Evolutionary conservation across 2,329 filamentous ascomycete genomes (phyloP).

Genomic region (Capronia epimyces): DNA sequence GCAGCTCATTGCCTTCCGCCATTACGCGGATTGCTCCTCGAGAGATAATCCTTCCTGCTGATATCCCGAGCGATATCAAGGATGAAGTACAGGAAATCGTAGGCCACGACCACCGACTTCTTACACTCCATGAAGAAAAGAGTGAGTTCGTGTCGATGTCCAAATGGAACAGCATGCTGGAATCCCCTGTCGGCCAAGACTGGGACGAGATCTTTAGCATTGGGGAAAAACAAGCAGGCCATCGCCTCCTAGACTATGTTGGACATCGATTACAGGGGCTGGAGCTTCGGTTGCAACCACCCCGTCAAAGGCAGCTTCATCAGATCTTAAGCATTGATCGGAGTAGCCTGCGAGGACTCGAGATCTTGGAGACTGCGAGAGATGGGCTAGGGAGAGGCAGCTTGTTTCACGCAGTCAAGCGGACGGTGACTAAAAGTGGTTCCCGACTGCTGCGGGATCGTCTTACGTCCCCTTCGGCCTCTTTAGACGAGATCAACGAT

Average conservation of each 20-base stretch:
- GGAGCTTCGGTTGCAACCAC: constrained; percentile 76
- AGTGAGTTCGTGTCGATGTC: constrained; percentile 46
- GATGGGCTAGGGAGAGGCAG: constrained; percentile 77
- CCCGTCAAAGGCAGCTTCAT: constrained; percentile 65
- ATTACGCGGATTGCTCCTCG: constrained; percentile 76
- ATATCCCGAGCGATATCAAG: constrained; percentile 52
- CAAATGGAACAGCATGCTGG: constrained; percentile 72
- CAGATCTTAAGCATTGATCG: constrained; percentile 88
- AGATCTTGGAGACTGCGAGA: constrained; percentile 79
- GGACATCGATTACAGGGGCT: constrained; percentile 69
- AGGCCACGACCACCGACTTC: constrained; percentile 66
- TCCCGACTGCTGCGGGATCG: constrained; percentile 77
- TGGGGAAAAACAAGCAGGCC: constrained; percentile 70
- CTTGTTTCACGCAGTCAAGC: constrained; percentile 79
- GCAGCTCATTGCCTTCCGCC: constrained; percentile 68
- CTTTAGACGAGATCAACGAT: constrained; percentile 67
- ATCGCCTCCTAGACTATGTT: constrained; percentile 78
- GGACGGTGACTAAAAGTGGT: constrained; percentile 87
- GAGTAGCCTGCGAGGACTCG: constrained; percentile 81
- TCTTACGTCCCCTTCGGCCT: constrained; percentile 86
- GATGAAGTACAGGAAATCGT: constrained; percentile 63
- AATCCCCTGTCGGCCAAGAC: constrained; percentile 59
- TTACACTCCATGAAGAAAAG: constrained; percentile 62
- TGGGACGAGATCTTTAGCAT: constrained; percentile 55
- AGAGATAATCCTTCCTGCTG: constrained; percentile 74